Conservation (phyloP, 176 grass and related monocot genomes). For the Areca catechu region DNA sequence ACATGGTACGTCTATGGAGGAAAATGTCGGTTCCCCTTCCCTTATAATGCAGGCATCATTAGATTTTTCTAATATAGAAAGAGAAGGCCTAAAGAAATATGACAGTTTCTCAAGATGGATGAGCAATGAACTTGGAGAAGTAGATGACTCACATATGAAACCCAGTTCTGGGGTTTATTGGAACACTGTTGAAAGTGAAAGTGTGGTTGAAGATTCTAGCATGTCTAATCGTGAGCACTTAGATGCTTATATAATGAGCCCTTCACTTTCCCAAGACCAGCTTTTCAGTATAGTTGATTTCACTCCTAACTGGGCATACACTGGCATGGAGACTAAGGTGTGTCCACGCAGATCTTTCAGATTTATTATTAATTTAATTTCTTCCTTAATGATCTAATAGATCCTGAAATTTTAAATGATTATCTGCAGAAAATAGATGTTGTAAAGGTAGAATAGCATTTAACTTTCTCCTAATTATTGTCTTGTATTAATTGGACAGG, state of each 20-base stretch:
- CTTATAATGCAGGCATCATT: conserved; percentile 59
- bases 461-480: conserved; percentile 13
- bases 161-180: conserved; percentile 77
- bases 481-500: conserved; percentile 34
- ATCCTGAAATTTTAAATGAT: no score
- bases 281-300: conserved; percentile 98
- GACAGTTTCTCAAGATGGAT: conserved; percentile 98
- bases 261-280: conserved; percentile 87
- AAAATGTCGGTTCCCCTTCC: conserved; percentile 21
- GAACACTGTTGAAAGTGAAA: conserved; percentile 51
- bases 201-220: conserved; percentile 48
- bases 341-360: background rate
- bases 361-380: no score
- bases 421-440: no score
- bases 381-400: no score
- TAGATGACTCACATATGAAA: conserved; percentile 69
- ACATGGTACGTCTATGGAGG: conserved; percentile 32
- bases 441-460: no score
- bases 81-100: conserved; percentile 86
- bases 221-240: conserved; percentile 68
- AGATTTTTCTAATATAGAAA: conserved; percentile 49
- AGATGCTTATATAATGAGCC: conserved; percentile 64
- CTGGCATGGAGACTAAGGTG: conserved; percentile 60
- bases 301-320: conserved; percentile 70
- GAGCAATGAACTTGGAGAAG: conserved; percentile 77